Conservation (phyloP, 495 filamentous ascomycete genomes). For the Hypoxylon fuscum region DNA sequence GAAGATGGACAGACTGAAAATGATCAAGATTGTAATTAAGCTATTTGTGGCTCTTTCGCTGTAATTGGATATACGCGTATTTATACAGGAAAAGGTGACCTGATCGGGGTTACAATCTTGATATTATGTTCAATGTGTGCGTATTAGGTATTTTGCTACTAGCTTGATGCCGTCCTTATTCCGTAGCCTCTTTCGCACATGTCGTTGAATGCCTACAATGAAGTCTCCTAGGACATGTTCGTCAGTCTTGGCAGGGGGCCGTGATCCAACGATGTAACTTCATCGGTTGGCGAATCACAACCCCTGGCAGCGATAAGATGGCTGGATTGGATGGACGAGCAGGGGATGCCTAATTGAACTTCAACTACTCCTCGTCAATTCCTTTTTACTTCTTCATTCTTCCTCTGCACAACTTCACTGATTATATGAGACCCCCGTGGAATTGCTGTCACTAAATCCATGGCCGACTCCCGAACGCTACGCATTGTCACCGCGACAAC, state of each 20-base stretch:
- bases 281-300: slow-evolving; percentile 30
- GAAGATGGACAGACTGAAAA: no score
- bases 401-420: neutral
- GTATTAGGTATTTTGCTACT: no score
- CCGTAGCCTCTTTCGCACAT: no score
- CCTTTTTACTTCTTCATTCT: slow-evolving; percentile 4
- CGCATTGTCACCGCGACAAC: slow-evolving; percentile 54
- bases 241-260: slow-evolving; percentile 9
- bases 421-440: slow-evolving; percentile 4
- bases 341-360: slow-evolving; percentile 16
- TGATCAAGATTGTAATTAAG: no score
- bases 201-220: no score
- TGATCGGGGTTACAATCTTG: no score
- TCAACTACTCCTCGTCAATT: slow-evolving; percentile 13
- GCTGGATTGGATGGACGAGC: no score
- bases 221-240: slow-evolving; percentile 7
- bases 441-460: slow-evolving; percentile 8
- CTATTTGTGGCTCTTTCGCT: no score
- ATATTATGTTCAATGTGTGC: no score
- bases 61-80: no score
- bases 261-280: slow-evolving; percentile 23
- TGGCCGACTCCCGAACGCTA: slow-evolving; percentile 41
- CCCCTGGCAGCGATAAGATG: slow-evolving; percentile 28
- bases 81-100: no score
- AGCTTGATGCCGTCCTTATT: no score